Base-by-base conservation (phyloP, 129 eudicot genomes). In the Kitagawia praeruptora region DNA sequence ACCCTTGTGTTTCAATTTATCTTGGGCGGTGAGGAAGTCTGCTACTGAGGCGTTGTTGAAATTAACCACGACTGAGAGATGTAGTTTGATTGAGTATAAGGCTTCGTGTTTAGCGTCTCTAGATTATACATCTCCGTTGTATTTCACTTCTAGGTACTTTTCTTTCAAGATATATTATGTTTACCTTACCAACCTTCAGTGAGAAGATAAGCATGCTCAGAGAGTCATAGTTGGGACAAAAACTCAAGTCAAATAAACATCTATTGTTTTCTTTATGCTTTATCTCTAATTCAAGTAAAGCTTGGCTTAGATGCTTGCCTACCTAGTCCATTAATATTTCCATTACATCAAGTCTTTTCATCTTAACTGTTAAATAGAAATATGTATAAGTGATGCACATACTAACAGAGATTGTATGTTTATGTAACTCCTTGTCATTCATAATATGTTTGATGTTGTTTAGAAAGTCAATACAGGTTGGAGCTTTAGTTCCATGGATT, bases 231-330 rank as follows among this genome's bases (percentile, higher is more conserved):
- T 45, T 13, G 10, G 47, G 40, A 56, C 81, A 61, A 45, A 82
- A 85, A 81, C 48, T 80, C 75, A 75, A 81, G 77, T 10, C 42
- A 75, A 27, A 69, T 25, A 18, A 71, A 8, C 9, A 19, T 71
- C 37, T 14, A 31, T 4, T 13, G 28, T 66, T 66, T 64, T 66
- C 21, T 28, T 18, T 28, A 51, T 84, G 73, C 80, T 83, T 85
- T 81, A 63, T 75, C 75, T 76, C 73, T 76, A 71, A 79, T 81
- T 79, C 81, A 85, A 85, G 83, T 61, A 82, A 80, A 77, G 74
- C 76, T 64, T 63, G 54, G n/a, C 81, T 81, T 39, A 46, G 79
- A 45, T 77, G 51, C 16, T 19, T 66, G 21, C 23, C 46, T 80
- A 75, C 5, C 40, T 13, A 3, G 8, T 39, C 46, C 61, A 78